Base-by-base conservation (phyloP, 192 early-diverging fungal species). In the Backusella morwellensis region DNA sequence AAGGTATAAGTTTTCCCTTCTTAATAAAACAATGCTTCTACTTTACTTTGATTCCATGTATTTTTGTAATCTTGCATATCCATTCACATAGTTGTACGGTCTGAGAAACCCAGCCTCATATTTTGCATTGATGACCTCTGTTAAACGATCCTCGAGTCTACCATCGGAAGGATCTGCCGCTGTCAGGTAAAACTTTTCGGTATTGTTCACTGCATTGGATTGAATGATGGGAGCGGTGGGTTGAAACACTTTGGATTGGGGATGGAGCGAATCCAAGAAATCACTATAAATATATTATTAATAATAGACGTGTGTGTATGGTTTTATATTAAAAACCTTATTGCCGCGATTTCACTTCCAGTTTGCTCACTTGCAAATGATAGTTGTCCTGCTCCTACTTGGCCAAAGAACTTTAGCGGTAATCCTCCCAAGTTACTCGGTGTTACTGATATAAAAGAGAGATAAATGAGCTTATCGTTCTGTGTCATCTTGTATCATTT, bases 81-180 rank as follows among this genome's bases (percentile, higher is more conserved):
- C 93, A 78, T 90, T 95, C 78, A 95, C 92, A 82, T 97, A 97
- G 86, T 98, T 97, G 89, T 97, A 97, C n/a, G 97, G 97, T 82
- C 95, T 96, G 54, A 98, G 85, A 75, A 97, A 90, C 0, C 97
- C 97, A 0, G 97, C 97, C 75, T 98, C 95, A 73, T 95, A 95
- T 81, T 98, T 98, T 34, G 97, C 97, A 78, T 93, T 92, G 80
- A 98, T 96, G 23, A 98, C 93, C 75, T 95, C 92, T 23, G 89
- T 94, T 74, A 98, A 86, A 78, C 96, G 92, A 76, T 96, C 96
- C 80, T 96, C 95, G 9, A 91, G 88, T 29, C 91, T 90, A 19
- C 93, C 93, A 78, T 97, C 94, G 36, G 85, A 88, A 0, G 97
- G 97, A 80, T 98, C 96, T 0, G 97, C 97, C 0, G 96, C 96